Percentiles rank a stretch among this genome's conserved stretches.
phyloP scores from a whole-genome alignment of 2,329 filamentous ascomycete species.

The Dothidotthia symphoricarpi region DNA sequence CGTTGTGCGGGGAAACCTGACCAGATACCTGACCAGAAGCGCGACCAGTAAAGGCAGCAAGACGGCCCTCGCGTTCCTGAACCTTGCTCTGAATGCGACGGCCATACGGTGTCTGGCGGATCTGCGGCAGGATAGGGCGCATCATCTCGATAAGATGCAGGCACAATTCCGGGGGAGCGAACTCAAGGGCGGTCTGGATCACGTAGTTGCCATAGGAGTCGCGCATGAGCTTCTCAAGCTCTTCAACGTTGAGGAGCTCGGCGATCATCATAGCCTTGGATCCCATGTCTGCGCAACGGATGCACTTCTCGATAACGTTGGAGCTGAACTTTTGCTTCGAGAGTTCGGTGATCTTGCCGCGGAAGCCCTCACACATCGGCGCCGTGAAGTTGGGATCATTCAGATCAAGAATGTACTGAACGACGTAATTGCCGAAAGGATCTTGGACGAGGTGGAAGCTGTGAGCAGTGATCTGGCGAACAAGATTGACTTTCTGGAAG shows the following conservation, averaged over 20 bases:
- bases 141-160: conserved; percentile 75
- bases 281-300: conserved; percentile 74
- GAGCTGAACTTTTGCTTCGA: conserved; percentile 99
- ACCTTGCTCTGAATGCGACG: conserved; percentile 93
- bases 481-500: conserved; percentile 81
- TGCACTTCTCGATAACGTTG: conserved; percentile 91
- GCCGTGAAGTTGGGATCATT: conserved; percentile 86
- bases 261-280: conserved; percentile 80
- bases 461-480: conserved; percentile 81
- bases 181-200: conserved; percentile 75
- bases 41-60: conserved; percentile 33
- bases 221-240: conserved; percentile 84
- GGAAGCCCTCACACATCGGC: conserved; percentile 79
- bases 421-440: conserved; percentile 97
- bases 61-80: conserved; percentile 51
- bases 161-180: conserved; percentile 34
- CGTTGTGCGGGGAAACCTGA: conserved; percentile 31
- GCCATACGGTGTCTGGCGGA: conserved; percentile 89
- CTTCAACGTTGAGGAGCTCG: conserved; percentile 70
- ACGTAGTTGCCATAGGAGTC: conserved; percentile 98
- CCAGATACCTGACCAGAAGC: conserved; percentile 22
- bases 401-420: conserved; percentile 96
- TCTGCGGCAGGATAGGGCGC: conserved; percentile 77
- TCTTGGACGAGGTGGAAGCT: conserved; percentile 91
- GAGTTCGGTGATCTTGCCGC: conserved; percentile 65